Evolutionary conservation across 345 rosid species (phyloP).

Genomic region (Balakata baccata): DNA sequence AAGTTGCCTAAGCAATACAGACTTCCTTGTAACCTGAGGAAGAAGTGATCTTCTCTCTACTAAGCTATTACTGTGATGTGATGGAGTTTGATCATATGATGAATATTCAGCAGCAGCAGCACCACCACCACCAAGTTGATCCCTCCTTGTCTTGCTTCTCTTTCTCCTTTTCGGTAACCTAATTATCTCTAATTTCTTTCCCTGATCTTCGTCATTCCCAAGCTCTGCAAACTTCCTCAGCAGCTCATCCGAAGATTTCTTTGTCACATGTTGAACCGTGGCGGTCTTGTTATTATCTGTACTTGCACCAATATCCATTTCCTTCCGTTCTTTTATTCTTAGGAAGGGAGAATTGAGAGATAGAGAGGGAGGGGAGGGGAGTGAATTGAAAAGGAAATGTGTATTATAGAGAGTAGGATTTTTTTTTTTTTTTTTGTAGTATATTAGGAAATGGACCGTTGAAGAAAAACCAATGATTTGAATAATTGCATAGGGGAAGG

Average conservation of each 20-base stretch:
- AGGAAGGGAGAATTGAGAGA: not conserved
- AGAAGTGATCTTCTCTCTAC: constrained; percentile 68
- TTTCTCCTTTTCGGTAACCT: constrained; percentile 35
- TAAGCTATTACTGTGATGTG: constrained; percentile 1
- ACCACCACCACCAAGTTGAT: constrained; percentile 10
- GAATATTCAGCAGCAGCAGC: not conserved
- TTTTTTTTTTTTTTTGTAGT: too few relatives aligned
- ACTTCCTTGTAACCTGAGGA: constrained; percentile 40
- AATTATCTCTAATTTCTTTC: not conserved
- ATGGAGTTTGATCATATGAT: constrained; percentile 23
- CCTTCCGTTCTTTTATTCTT: not conserved
- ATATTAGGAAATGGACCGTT: constrained; percentile 62
- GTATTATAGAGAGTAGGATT: constrained; percentile 7
- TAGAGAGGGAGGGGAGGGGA: constrained; percentile 2
- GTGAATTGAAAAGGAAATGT: not conserved
- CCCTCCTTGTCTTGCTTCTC: constrained; percentile 15
- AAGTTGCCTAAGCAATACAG: constrained; percentile 45
- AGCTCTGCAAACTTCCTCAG: constrained; percentile 72
- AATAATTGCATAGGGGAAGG: constrained; percentile 20
- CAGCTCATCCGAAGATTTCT: constrained; percentile 76
- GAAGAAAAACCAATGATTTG: constrained; percentile 20
- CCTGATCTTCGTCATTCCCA: constrained; percentile 29
- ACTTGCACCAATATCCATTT: not conserved
- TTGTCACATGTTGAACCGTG: constrained; percentile 58
- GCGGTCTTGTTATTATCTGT: not conserved